These are phyloP conservation scores for Penicillium sp. DNA, from an alignment of 2,329 filamentous ascomycete species.

Conservation along the genomic window DNA sequence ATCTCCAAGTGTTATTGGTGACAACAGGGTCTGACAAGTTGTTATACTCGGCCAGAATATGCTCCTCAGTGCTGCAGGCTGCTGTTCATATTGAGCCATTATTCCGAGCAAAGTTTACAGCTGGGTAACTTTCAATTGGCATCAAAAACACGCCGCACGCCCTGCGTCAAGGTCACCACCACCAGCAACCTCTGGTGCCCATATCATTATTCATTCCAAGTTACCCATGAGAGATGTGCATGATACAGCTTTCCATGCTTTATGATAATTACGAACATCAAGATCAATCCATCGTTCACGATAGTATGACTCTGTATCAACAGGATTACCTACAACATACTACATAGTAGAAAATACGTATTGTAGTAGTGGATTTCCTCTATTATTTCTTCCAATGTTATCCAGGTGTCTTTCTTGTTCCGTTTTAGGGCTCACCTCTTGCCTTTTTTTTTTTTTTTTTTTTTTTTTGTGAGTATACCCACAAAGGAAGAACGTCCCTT, in stretches of 20 bases:
- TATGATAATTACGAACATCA: neutral
- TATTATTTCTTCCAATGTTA: neutral
- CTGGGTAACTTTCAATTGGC: neutral
- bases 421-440: too few relatives aligned
- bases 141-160: neutral
- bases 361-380: neutral
- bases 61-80: neutral
- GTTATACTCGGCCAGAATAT: neutral
- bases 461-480: too few relatives aligned
- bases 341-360: neutral
- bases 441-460: too few relatives aligned
- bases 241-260: neutral
- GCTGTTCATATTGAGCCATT: neutral
- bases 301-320: neutral
- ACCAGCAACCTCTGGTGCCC: neutral
- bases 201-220: neutral
- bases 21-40: neutral
- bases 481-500: too few relatives aligned
- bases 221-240: neutral
- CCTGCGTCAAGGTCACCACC: neutral
- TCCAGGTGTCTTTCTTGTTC: neutral
- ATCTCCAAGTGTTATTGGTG: neutral
- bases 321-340: neutral
- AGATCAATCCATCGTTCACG: neutral
- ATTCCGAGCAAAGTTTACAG: neutral